These are phyloP conservation scores for Colletotrichum tropicale DNA, from an alignment of 2,329 filamentous ascomycete genomes.

Conservation along the genomic window DNA sequence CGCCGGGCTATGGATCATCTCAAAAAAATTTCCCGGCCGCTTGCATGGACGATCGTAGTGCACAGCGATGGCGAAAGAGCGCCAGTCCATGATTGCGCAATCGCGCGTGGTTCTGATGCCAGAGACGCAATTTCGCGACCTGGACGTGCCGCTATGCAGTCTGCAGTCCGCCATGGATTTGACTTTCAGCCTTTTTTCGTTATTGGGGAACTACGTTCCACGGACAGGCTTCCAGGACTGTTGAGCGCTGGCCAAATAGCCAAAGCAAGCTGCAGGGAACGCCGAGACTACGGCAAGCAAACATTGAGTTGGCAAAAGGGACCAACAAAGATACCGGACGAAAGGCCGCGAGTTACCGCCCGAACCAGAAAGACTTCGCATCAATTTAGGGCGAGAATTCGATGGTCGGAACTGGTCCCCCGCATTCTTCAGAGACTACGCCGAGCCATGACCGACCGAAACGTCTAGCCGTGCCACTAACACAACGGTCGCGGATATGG, in stretches of 20 bases:
- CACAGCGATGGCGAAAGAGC: background rate
- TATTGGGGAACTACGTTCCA: background rate
- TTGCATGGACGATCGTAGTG: background rate
- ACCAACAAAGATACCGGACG: background rate
- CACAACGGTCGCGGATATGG: background rate
- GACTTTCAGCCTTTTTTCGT: background rate
- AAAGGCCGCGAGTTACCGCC: background rate
- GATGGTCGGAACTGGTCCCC: background rate
- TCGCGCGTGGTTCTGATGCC: slow-evolving; percentile 17
- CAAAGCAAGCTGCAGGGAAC: background rate
- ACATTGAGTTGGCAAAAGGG: background rate
- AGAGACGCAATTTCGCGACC: slow-evolving; percentile 10
- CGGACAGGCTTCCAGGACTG: background rate
- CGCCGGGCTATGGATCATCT: slow-evolving; percentile 1
- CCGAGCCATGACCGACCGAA: background rate
- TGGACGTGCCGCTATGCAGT: background rate
- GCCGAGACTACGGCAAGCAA: background rate
- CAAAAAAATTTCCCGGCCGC: slow-evolving; percentile 20
- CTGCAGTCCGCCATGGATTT: background rate
- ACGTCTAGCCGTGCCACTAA: background rate
- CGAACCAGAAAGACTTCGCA: background rate
- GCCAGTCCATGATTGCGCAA: slow-evolving; percentile 15
- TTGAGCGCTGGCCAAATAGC: background rate
- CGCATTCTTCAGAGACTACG: background rate
- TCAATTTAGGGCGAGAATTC: background rate